Evolutionary conservation across 306 rosid species (phyloP).

Genomic region (Mucuna pruriens): DNA sequence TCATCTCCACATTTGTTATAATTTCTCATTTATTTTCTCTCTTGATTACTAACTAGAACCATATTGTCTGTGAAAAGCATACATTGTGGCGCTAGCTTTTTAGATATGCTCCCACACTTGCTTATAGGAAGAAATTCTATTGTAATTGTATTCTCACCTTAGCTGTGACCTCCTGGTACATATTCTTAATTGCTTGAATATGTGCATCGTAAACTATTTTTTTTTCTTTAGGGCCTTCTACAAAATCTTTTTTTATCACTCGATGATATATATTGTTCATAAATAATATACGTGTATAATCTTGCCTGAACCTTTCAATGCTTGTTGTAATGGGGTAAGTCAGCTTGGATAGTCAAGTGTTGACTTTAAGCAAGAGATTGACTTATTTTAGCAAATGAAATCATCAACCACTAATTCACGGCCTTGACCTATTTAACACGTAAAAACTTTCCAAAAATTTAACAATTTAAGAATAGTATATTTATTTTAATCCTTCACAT

Average conservation of each 20-base stretch:
- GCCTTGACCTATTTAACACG: neutral
- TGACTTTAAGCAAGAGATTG: neutral
- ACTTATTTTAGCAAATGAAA: neutral
- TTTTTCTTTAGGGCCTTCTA: no score
- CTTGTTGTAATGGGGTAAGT: neutral
- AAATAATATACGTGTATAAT: neutral
- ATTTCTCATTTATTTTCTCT: neutral
- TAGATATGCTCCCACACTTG: neutral
- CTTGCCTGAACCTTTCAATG: neutral
- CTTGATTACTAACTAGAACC: neutral
- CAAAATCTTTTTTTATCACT: no score
- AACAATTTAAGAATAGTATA: neutral
- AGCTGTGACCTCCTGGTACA: neutral
- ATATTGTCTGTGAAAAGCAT: no score
- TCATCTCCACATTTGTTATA: no score
- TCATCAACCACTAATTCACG: neutral
- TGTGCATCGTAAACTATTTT: no score
- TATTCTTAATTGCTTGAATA: no score
- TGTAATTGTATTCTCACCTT: neutral
- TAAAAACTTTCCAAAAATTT: neutral
- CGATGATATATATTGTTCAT: no score
- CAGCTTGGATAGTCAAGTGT: slow-evolving; percentile 1
- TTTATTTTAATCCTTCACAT: neutral
- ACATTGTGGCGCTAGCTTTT: neutral
- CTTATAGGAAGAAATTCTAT: no score